Evolutionary conservation across 2,329 filamentous ascomycete species (phyloP).

Genomic region (Nemania diffusa): DNA sequence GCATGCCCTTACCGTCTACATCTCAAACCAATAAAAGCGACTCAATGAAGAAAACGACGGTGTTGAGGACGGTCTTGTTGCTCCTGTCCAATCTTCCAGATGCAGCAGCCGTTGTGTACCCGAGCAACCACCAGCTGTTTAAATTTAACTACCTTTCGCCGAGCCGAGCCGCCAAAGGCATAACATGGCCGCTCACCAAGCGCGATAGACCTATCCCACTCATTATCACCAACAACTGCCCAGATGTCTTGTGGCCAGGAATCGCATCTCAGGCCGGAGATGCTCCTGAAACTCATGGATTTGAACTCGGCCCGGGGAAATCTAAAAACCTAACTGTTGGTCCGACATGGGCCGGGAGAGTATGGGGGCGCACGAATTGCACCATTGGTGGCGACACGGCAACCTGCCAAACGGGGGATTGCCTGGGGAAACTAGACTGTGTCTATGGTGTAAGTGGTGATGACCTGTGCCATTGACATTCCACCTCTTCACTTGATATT

Average conservation of each 20-base stretch:
- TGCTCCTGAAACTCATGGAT: conserved; percentile 74
- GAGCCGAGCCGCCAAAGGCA: conserved; percentile 37
- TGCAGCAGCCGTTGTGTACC: conserved; percentile 44
- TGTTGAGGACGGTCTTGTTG: conserved; percentile 32
- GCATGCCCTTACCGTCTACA: conserved; percentile 30
- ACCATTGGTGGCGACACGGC: conserved; percentile 74
- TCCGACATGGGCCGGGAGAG: conserved; percentile 80
- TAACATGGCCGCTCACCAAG: conserved; percentile 44
- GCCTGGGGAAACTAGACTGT: conserved; percentile 75
- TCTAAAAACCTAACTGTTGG: conserved; percentile 72
- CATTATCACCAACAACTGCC: conserved; percentile 76
- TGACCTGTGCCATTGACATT: conserved; percentile 2
- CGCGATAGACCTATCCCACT: conserved; percentile 61
- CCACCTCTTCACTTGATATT: not conserved
- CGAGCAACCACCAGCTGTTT: conserved; percentile 47
- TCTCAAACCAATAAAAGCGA: conserved; percentile 4
- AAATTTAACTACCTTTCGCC: conserved; percentile 47
- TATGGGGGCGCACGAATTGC: conserved; percentile 89
- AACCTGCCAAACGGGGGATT: conserved; percentile 81
- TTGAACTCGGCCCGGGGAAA: conserved; percentile 69
- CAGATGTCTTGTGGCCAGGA: conserved; percentile 78
- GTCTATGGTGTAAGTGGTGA: conserved; percentile 69
- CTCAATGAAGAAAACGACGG: conserved; percentile 9
- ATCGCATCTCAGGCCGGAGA: conserved; percentile 78
- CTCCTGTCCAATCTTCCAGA: conserved; percentile 35